phyloP scores from a whole-genome alignment of 208 protist species.

The Phytomonas sp. region DNA sequence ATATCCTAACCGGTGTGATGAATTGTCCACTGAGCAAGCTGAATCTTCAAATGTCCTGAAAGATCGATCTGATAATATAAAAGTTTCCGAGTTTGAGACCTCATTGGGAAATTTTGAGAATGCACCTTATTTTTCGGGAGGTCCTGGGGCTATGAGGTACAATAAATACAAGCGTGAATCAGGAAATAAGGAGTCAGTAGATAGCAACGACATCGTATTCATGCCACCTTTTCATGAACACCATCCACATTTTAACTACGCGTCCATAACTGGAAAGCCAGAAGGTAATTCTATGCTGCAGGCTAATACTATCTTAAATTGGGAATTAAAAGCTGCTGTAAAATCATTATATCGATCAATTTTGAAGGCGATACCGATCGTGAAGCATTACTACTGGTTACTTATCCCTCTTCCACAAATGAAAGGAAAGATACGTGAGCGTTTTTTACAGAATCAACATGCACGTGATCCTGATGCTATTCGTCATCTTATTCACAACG shows the following conservation, averaged over 20 bases:
- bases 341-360: constrained; percentile 76
- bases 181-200: constrained; percentile 40
- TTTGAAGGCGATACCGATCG: constrained; percentile 68
- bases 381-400: constrained; percentile 88
- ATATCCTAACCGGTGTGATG: constrained; percentile 31
- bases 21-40: constrained; percentile 29
- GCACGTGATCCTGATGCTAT: constrained; percentile 83
- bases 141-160: constrained; percentile 70
- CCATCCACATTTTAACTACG: constrained; percentile 72
- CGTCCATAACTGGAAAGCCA: constrained; percentile 59
- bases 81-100: constrained; percentile 66
- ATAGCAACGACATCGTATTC: constrained; percentile 48
- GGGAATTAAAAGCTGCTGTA: constrained; percentile 61
- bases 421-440: constrained; percentile 73
- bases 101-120: constrained; percentile 78
- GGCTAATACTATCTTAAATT: constrained; percentile 53
- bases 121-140: constrained; percentile 71
- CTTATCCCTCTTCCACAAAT: constrained; percentile 67
- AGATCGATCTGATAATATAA: constrained; percentile 67
- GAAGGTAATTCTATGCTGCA: constrained; percentile 67
- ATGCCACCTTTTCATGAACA: constrained; percentile 63
- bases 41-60: constrained; percentile 28
- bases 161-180: constrained; percentile 66
- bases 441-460: constrained; percentile 84
- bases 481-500: constrained; percentile 78